Conservation (phyloP, 768 basidiomycete species). For the Jaapia argillacea region DNA sequence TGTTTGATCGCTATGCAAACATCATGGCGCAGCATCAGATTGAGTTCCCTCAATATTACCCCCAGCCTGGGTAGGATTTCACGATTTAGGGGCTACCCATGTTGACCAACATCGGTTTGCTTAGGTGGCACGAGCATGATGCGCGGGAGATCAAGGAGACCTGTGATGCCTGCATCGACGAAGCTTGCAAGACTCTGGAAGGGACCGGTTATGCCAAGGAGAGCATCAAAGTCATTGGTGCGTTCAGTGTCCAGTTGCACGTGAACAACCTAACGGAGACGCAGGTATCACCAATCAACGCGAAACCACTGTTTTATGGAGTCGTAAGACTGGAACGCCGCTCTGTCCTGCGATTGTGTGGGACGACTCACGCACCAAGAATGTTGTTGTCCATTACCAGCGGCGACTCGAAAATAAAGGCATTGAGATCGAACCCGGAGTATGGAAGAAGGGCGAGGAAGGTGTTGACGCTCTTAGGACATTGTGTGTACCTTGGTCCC, state of each 20-base stretch:
- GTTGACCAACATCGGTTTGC: no score
- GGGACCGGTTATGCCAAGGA: conserved; percentile 65
- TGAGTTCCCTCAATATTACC: conserved; percentile 93
- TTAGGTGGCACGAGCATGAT: conserved; percentile 94
- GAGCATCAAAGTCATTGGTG: conserved; percentile 89
- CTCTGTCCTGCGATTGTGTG: conserved; percentile 89
- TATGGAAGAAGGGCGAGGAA: conserved; percentile 62
- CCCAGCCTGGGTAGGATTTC: conserved; percentile 73
- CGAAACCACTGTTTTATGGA: conserved; percentile 94
- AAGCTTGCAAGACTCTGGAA: conserved; percentile 63
- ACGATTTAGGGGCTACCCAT: no score
- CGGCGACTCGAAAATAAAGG: conserved; percentile 63
- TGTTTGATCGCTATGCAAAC: conserved; percentile 82
- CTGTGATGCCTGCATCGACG: conserved; percentile 66
- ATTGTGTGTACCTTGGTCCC: conserved; percentile 39
- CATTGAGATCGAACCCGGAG: conserved; percentile 57
- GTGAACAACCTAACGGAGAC: not conserved
- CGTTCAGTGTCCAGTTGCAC: conserved; percentile 12
- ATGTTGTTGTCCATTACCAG: conserved; percentile 73
- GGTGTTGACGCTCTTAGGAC: conserved; percentile 54
- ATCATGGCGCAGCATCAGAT: conserved; percentile 84
- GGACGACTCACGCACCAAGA: conserved; percentile 91
- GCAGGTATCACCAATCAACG: conserved; percentile 94
- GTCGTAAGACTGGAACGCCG: conserved; percentile 80
- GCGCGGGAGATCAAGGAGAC: conserved; percentile 70